A percentile compares a stretch with the other conserved stretches of the same genome.
phyloP scores from a whole-genome alignment of 495 filamentous ascomycete genomes.

The Lepraria neglecta region DNA sequence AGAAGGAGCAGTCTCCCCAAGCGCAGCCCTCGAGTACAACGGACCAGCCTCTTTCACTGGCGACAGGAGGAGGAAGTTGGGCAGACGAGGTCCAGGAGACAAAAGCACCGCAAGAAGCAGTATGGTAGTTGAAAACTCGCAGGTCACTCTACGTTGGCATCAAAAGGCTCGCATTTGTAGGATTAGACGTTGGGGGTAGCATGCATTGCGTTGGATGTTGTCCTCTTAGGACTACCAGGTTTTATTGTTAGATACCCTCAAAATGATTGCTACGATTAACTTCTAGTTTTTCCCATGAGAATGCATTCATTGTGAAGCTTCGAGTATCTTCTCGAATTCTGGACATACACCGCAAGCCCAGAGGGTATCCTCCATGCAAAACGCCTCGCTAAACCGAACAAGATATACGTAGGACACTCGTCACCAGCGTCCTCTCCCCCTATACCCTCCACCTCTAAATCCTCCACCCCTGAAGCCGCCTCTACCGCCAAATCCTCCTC shows the following conservation, averaged over 20 bases:
- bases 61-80: constrained; percentile 30
- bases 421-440: constrained; percentile 24
- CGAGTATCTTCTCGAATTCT: neutral
- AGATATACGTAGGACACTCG: neutral
- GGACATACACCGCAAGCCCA: neutral
- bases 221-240: neutral
- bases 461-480: constrained; percentile 43
- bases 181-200: neutral
- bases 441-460: constrained; percentile 33
- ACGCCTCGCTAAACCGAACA: constrained; percentile 24
- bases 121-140: neutral
- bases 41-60: constrained; percentile 12
- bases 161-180: neutral
- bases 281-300: neutral
- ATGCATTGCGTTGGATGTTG: constrained; percentile 1
- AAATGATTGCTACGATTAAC: neutral
- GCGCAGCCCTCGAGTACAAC: constrained; percentile 26
- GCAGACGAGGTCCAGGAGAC: constrained; percentile 38
- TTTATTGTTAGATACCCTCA: constrained; percentile 7
- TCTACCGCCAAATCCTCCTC: constrained; percentile 47
- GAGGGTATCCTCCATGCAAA: constrained; percentile 15
- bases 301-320: neutral
- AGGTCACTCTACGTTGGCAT: neutral
- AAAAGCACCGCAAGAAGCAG: constrained; percentile 13
- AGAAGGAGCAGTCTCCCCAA: constrained; percentile 22